These are phyloP conservation scores for Chlorencoelia australis DNA, from an alignment of 2,329 filamentous ascomycete species.

Conservation along the genomic window DNA sequence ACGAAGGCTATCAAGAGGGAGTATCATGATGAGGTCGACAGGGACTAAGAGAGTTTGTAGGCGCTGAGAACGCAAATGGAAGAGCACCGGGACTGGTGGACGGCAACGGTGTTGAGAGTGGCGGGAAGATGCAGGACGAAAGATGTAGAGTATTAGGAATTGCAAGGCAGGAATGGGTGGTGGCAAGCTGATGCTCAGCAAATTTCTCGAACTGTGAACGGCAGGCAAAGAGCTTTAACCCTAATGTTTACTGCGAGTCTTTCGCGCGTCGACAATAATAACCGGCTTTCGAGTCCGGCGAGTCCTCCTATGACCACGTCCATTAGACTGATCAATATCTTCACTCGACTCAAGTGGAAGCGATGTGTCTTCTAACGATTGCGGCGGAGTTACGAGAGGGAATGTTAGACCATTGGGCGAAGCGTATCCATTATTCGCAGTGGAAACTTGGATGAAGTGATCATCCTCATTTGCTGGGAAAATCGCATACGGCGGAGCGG, in stretches of 20 bases:
- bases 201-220: too few species aligned
- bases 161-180: conserved; percentile 12
- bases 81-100: too few species aligned
- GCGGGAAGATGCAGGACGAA: conserved; percentile 7
- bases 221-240: conserved; percentile 1
- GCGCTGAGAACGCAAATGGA: too few species aligned
- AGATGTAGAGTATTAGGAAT: conserved; percentile 12
- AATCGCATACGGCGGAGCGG: conserved; percentile 4
- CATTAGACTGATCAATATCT: conserved; percentile 5
- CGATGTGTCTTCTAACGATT: too few species aligned
- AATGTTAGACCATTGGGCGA: conserved; percentile 7
- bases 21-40: too few species aligned
- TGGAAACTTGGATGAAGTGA: conserved; percentile 4
- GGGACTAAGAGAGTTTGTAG: too few species aligned
- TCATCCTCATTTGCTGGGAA: conserved; percentile 6
- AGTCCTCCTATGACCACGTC: conserved; percentile 5
- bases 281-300: too few species aligned
- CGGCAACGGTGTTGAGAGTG: too few species aligned
- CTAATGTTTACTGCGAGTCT: conserved; percentile 7
- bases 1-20: too few species aligned
- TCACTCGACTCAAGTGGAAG: conserved; percentile 6
- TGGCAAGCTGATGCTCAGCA: too few species aligned
- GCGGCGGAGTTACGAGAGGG: conserved; percentile 5
- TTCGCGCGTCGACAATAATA: conserved; percentile 5
- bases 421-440: conserved; percentile 6